A percentile compares a stretch with the other conserved stretches of the same genome.
Evolutionary conservation across 2,329 filamentous ascomycete species (phyloP).

Genomic region (Aspergillus sp.): DNA sequence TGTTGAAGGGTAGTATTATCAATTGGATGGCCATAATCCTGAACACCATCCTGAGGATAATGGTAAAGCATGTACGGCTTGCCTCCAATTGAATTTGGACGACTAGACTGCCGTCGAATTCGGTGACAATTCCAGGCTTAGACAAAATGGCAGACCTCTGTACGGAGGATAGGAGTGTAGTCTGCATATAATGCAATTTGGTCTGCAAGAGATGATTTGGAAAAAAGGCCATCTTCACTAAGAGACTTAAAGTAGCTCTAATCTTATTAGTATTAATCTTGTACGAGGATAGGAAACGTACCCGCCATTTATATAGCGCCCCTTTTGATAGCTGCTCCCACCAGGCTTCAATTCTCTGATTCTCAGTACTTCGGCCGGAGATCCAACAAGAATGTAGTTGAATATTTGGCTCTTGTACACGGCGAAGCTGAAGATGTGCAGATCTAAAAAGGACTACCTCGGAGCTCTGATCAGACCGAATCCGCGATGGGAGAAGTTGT

Average conservation of each 20-base stretch:
- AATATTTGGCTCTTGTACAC: constrained; percentile 5
- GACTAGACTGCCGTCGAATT: constrained; percentile 10
- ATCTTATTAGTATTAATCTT: not conserved
- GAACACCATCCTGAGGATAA: constrained; percentile 6
- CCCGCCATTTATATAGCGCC: too few species aligned
- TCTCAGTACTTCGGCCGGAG: too few species aligned
- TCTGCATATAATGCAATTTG: constrained; percentile 10
- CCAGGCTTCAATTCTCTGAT: too few species aligned
- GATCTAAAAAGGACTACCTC: constrained; percentile 11
- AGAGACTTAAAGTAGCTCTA: constrained; percentile 13
- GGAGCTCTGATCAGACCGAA: constrained; percentile 12
- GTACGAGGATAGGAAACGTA: not conserved
- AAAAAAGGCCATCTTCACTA: constrained; percentile 6
- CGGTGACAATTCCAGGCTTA: constrained; percentile 12
- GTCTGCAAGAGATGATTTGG: constrained; percentile 4
- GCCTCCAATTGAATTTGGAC: constrained; percentile 4
- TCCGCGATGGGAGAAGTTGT: constrained; percentile 7
- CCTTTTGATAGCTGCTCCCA: too few species aligned
- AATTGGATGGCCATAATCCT: not conserved
- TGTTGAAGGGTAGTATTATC: not conserved
- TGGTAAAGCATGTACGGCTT: constrained; percentile 14
- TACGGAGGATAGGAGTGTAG: constrained; percentile 10
- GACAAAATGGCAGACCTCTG: constrained; percentile 9
- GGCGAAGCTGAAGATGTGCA: constrained; percentile 10
- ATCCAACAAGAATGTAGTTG: constrained; percentile 6